Percentiles rank a stretch among this genome's conserved stretches.
Conservation (phyloP, 2,329 filamentous ascomycete genomes). For the Cladophialophora psammophila region DNA sequence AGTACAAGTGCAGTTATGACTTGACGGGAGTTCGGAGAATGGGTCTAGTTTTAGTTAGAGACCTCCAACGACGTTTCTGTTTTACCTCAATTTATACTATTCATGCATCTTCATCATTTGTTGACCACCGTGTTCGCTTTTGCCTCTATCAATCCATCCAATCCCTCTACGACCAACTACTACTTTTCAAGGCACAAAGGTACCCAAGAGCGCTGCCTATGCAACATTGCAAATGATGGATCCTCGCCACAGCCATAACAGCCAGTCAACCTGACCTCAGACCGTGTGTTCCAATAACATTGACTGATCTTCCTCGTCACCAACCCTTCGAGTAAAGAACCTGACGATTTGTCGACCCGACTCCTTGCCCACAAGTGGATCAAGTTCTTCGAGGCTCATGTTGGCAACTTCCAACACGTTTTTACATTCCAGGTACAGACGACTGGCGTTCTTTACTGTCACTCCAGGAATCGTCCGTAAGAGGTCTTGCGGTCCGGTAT, state of each 20-base stretch:
- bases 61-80: background rate
- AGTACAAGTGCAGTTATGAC: slow-evolving; percentile 5
- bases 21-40: slow-evolving; percentile 26
- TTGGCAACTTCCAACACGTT: slow-evolving; percentile 86
- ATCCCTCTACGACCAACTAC: background rate
- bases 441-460: slow-evolving; percentile 77
- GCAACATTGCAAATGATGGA: background rate
- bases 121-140: background rate
- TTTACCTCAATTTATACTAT: background rate
- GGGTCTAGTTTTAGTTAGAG: slow-evolving; percentile 6
- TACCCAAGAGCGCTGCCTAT: background rate
- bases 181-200: background rate
- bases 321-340: slow-evolving; percentile 78
- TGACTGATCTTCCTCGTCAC: slow-evolving; percentile 50
- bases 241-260: background rate
- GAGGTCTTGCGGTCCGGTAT: slow-evolving; percentile 89
- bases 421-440: slow-evolving; percentile 73
- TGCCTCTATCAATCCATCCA: background rate
- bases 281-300: background rate
- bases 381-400: slow-evolving; percentile 76
- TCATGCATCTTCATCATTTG: background rate
- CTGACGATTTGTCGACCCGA: slow-evolving; percentile 76
- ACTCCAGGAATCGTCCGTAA: slow-evolving; percentile 83
- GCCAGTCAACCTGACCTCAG: background rate
- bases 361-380: slow-evolving; percentile 77